Conservation (phyloP, 768 basidiomycete genomes). For the Neoboletus brunneissimus region DNA sequence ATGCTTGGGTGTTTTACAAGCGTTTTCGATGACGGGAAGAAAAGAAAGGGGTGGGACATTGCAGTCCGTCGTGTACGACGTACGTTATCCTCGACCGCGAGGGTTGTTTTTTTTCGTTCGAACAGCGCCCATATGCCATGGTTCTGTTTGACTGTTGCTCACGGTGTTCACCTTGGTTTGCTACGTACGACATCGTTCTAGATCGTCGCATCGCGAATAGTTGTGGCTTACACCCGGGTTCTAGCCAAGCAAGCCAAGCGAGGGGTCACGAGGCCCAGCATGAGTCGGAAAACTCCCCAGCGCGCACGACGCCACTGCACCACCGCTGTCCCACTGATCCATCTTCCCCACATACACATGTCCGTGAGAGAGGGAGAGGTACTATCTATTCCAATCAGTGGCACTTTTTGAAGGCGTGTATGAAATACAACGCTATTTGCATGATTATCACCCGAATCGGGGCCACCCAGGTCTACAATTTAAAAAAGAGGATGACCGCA, state of each 20-base stretch:
- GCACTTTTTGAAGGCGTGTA: neutral
- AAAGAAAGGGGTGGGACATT: neutral
- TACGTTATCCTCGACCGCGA: neutral
- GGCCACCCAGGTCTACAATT: too few relatives aligned
- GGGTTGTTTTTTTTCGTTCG: neutral
- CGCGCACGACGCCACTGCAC: neutral
- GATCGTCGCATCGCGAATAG: neutral
- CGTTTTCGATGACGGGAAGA: slow-evolving; percentile 47
- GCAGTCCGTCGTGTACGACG: neutral
- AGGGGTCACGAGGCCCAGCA: neutral
- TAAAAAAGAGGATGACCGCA: neutral
- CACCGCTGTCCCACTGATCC: neutral
- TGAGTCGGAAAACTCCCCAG: too few relatives aligned
- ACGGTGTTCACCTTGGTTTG: neutral
- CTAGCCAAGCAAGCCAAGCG: neutral
- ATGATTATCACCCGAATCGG: neutral
- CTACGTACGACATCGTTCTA: neutral
- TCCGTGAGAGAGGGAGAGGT: neutral
- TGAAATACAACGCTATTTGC: neutral
- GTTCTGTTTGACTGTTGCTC: too few relatives aligned
- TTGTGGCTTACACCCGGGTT: neutral
- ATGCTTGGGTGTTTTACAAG: slow-evolving; percentile 85
- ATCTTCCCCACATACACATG: neutral
- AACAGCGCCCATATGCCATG: neutral
- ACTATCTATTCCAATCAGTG: slow-evolving; percentile 14